Conservation (phyloP, 768 basidiomycete genomes). For the Psilocybe azurescens region DNA sequence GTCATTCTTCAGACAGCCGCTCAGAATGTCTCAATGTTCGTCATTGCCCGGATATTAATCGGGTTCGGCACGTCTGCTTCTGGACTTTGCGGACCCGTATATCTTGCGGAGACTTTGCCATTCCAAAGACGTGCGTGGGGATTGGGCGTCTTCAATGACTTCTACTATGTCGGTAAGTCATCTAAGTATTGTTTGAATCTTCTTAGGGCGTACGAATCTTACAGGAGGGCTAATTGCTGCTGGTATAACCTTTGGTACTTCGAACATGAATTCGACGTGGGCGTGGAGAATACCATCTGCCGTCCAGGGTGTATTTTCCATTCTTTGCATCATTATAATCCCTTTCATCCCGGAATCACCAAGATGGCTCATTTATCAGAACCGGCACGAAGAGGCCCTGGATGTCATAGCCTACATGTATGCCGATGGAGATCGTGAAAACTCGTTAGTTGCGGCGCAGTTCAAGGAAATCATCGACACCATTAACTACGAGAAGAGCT, state of each 20-base stretch:
- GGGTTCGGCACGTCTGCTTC: conserved; percentile 22
- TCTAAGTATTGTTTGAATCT: not conserved
- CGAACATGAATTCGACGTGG: conserved; percentile 33
- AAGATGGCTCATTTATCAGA: conserved; percentile 35
- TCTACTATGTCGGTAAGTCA: conserved; percentile 20
- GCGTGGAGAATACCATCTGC: conserved; percentile 38
- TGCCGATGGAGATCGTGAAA: conserved; percentile 15
- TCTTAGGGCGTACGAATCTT: not conserved
- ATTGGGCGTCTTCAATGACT: conserved; percentile 20
- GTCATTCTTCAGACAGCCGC: conserved; percentile 22
- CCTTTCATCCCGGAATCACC: conserved; percentile 45
- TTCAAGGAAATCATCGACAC: conserved; percentile 19
- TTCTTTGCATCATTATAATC: conserved; percentile 34
- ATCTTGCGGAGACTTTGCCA: conserved; percentile 21
- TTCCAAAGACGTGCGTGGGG: conserved; percentile 21
- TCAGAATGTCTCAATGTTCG: conserved; percentile 23
- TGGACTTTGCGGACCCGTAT: conserved; percentile 18
- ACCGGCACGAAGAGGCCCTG: conserved; percentile 16
- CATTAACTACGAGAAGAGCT: conserved; percentile 15
- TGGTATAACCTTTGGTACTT: conserved; percentile 32
- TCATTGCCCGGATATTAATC: conserved; percentile 18
- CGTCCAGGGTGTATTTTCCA: conserved; percentile 35
- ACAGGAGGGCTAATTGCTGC: not conserved
- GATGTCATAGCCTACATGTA: conserved; percentile 19
- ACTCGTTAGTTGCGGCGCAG: conserved; percentile 11